A percentile compares a stretch with the other conserved stretches of the same genome.
Evolutionary conservation across 139 green algal genomes (phyloP).

Genomic region (Nannochloris sp.): DNA sequence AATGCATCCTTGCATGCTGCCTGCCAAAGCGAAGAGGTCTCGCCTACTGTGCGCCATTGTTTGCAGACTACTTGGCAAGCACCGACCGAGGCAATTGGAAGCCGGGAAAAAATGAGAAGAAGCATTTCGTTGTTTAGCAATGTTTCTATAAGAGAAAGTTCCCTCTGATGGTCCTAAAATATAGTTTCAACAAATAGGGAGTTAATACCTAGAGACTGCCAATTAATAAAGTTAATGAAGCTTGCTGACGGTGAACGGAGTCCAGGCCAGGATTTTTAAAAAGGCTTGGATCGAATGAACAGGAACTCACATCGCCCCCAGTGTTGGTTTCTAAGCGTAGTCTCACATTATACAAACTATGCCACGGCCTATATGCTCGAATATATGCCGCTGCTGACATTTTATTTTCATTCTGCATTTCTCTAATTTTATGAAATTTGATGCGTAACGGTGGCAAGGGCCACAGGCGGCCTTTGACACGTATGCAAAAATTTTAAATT

Average conservation of each 20-base stretch:
- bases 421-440: no score
- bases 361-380: conserved; percentile 37
- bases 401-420: no score
- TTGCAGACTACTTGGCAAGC: conserved; percentile 55
- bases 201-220: not conserved
- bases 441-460: no score
- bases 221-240: no score
- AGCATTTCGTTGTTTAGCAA: conserved; percentile 68
- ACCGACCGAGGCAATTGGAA: conserved; percentile 49
- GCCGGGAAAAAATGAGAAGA: conserved; percentile 37
- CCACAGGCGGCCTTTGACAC: no score
- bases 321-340: conserved; percentile 6
- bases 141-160: conserved; percentile 59
- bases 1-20: conserved; percentile 56
- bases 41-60: conserved; percentile 41
- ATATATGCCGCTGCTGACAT: not conserved
- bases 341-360: conserved; percentile 43
- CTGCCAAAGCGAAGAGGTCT: conserved; percentile 56
- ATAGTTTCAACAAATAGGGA: not conserved
- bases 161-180: conserved; percentile 13
- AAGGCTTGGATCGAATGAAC: no score
- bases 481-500: no score
- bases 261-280: no score
- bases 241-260: no score
- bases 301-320: no score